phyloP scores from a whole-genome alignment of 768 basidiomycete genomes.

The Russula griseocarnosa region DNA sequence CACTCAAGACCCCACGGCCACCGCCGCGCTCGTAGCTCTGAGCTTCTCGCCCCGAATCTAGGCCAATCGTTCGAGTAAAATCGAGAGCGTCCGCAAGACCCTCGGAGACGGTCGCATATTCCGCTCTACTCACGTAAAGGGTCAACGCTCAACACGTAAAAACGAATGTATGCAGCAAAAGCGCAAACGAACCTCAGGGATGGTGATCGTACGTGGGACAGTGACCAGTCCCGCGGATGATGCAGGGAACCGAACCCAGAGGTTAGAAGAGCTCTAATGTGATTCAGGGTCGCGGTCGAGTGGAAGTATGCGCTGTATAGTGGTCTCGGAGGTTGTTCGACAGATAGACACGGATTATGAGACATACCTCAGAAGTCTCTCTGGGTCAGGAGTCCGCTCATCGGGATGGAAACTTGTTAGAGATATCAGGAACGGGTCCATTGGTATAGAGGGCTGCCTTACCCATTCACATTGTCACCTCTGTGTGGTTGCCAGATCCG shows the following conservation, averaged over 20 bases:
- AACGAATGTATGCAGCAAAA: neutral
- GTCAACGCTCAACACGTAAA: neutral
- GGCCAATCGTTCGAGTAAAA: conserved; percentile 86
- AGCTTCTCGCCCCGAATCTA: conserved; percentile 46
- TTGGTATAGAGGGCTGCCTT: conserved; percentile 29
- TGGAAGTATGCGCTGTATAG: conserved; percentile 87
- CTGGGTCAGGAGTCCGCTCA: conserved; percentile 52
- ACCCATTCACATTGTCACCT: conserved; percentile 97
- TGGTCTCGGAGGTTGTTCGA: neutral
- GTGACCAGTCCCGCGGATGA: conserved; percentile 78
- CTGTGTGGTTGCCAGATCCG: conserved; percentile 45
- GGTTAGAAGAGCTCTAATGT: conserved; percentile 80
- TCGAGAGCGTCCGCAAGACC: conserved; percentile 88
- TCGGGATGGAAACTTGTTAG: conserved; percentile 52
- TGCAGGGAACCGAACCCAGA: conserved; percentile 94
- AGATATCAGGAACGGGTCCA: neutral
- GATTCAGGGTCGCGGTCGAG: conserved; percentile 89
- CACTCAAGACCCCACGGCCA: conserved; percentile 65
- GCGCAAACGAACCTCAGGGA: conserved; percentile 54
- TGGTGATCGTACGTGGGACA: conserved; percentile 84
- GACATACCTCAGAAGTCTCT: conserved; percentile 57
- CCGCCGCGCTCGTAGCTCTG: conserved; percentile 67
- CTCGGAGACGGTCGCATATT: conserved; percentile 83
- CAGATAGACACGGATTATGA: neutral
- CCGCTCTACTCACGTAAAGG: conserved; percentile 43